Conservation (phyloP, 148 eudicot species). For the Rhododendron vialii region DNA sequence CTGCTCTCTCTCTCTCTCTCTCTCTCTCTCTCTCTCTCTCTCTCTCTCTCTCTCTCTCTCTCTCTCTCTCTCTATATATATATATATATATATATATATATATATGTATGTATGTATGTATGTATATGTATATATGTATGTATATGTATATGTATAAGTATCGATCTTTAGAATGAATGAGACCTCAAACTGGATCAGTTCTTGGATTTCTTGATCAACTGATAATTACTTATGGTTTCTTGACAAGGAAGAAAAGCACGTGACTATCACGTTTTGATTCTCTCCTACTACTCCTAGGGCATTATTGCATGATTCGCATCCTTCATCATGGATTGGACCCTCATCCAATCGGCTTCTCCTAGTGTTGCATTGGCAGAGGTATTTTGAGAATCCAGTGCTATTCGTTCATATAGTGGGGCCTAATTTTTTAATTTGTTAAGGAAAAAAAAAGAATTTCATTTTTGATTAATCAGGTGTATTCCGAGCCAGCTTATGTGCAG, state of each 20-base stretch:
- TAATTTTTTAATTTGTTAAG: too few relatives aligned
- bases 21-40: background rate
- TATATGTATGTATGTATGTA: background rate
- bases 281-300: background rate
- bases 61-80: background rate
- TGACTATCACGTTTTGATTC: background rate
- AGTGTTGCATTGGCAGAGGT: too few relatives aligned
- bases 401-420: too few relatives aligned
- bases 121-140: too few relatives aligned
- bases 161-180: background rate
- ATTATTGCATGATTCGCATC: background rate
- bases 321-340: background rate
- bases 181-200: background rate
- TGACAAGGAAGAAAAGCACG: slow-evolving; percentile 5
- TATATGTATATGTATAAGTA: background rate
- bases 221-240: background rate
- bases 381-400: too few relatives aligned
- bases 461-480: too few relatives aligned
- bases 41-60: background rate
- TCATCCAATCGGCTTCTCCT: background rate
- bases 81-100: background rate
- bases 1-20: background rate
- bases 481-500: too few relatives aligned
- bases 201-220: too few relatives aligned
- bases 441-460: too few relatives aligned